Evolutionary conservation across 176 grass and related monocot species (phyloP), one percentile per base, ranked within the genome.

Genomic region (Aegilops speltoides): DNA sequence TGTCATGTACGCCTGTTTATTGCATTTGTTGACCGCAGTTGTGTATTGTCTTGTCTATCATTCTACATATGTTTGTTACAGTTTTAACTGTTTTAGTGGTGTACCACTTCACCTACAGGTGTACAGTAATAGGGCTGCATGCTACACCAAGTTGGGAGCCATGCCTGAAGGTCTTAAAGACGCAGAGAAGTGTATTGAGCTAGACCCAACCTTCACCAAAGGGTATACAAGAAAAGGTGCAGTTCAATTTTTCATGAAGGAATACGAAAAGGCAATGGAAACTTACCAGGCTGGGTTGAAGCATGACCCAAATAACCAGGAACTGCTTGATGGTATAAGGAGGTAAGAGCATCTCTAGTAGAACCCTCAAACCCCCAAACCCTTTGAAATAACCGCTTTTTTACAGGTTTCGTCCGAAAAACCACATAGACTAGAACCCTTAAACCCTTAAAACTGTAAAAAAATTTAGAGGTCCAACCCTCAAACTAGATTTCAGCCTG

Each of bases 151-250:
- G 80, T 40, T 99, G 80, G 97, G 87, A 83, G 97, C 97, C 25
- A 87, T 99, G 82, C 97, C 97, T 85, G 97, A 99, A 91, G 97
- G 94, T 87, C 89, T 99, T 64, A 99, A 99, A 85, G 97, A 99
- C 31, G 97, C 97, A 37, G 97, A 99, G 89, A 99, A 97, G 86
- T 99, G 97, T 87, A 92, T 99, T 32, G 94, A 99, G 59, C 78
- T 99, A 73, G 97, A 99, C 59, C 94, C 97, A 33, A 97, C 94
- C 36, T 99, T 99, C 81, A 79, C 90, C 40, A 99, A 99, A 85
- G 97, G 97, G 45, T 99, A 99, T 48, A 99, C 94, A 45, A 91
- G 97, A 29, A 99, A 99, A 82, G 97, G 97, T 85, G 94, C 97
- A 57, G 29, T 99, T 79, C 97, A 99, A 25, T 99, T 99, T 83